Base-by-base conservation (phyloP, 495 filamentous ascomycete genomes). In the Pseudevernia furfuracea region DNA sequence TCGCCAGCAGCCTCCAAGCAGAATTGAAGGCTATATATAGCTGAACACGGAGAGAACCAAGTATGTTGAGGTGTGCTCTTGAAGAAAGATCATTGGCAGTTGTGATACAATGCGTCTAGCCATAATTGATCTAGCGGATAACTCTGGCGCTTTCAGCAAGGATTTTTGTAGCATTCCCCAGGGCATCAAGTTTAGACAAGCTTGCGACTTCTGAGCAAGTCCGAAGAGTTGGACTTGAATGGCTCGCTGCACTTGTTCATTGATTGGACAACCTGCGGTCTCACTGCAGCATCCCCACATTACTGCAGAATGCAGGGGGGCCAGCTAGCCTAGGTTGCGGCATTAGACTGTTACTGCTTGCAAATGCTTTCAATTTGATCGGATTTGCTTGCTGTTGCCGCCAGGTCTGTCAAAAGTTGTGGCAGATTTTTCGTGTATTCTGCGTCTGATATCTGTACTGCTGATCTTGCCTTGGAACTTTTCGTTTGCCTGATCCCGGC, bases 391-490 rank as follows among this genome's bases (percentile, higher is more conserved):
- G 25, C 49, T 53, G 32, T 38, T 48, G 14, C 39, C 61, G 38
- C 30, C 46, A 63, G 48, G n/a, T n/a, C 37, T 17, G 52, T 46
- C 48, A 43, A 56, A 25, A n/a, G 28, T 44, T 21, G 36, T 28
- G 41, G 37, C 44, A 30, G 53, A 55, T 58, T 63, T 74, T 66
- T 79, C 72, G 32, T 67, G 72, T 53, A 73, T 64, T 44, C 76
- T 79, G 56, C 80, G 82, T 71, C 85, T 77, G 60, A 87, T 84
- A 67, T 84, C 87, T 1, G 89, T 91, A 74, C 94, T 97, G 79
- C 92, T 96, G 70, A 98, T 89, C 75, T 96, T 98, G 37, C 81
- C 80, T 6, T 86, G 83, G 71, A 93, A 96, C 58, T 52, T 59
- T 56, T 82, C 80, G 41, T 84, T 81, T 19, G 77, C 75, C 60